phyloP scores from a whole-genome alignment of 2,329 filamentous ascomycete genomes.

The Beauveria sp. region DNA sequence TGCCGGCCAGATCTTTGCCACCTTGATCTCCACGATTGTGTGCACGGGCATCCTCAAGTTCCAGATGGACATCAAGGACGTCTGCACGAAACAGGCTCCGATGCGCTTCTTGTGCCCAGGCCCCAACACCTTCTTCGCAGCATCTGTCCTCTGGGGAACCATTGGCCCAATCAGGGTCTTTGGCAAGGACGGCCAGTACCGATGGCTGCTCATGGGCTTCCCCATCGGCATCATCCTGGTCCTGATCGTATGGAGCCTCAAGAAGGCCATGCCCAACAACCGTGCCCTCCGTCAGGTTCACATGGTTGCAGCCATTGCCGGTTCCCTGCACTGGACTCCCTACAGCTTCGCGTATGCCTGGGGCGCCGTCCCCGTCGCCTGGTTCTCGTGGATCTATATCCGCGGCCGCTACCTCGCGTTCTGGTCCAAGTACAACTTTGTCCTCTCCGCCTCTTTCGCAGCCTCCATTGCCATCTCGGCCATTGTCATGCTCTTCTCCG shows the following conservation, averaged over 20 bases:
- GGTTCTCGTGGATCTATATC: conserved; percentile 40
- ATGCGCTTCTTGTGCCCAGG: conserved; percentile 30
- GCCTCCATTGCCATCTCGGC: conserved; percentile 38
- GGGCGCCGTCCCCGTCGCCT: conserved; percentile 40
- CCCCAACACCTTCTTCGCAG: conserved; percentile 34
- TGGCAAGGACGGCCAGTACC: conserved; percentile 32
- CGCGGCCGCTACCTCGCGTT: conserved; percentile 36
- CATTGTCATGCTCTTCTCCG: conserved; percentile 40
- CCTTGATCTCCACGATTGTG: conserved; percentile 37
- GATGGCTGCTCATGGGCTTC: conserved; percentile 32
- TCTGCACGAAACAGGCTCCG: conserved; percentile 30
- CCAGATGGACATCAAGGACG: conserved; percentile 24
- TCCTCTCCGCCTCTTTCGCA: conserved; percentile 38
- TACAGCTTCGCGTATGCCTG: conserved; percentile 40
- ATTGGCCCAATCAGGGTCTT: conserved; percentile 36
- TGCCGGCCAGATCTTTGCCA: conserved; percentile 37
- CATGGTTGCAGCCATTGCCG: conserved; percentile 34
- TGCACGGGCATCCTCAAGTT: conserved; percentile 37
- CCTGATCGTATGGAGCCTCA: conserved; percentile 28
- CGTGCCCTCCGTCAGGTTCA: conserved; percentile 32
- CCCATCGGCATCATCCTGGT: conserved; percentile 30
- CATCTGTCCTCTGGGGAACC: conserved; percentile 38
- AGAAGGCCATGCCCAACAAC: conserved; percentile 25
- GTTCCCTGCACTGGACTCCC: conserved; percentile 32
- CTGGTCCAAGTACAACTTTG: conserved; percentile 44